Base-by-base conservation (phyloP, 2,329 filamentous ascomycete genomes). In the Clarireedia monteithiana region DNA sequence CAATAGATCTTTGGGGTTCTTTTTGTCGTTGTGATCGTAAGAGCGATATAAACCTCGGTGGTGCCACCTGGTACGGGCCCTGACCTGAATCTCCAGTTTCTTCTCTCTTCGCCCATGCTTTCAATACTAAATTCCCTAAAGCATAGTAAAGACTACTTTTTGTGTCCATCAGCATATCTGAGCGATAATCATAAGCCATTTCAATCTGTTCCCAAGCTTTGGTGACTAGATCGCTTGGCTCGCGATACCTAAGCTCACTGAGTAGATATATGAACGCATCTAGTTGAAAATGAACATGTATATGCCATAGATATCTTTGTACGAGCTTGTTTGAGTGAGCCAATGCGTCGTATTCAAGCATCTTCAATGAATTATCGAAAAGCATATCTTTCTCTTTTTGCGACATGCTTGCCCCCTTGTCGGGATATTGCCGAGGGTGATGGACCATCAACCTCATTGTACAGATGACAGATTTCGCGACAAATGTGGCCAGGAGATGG, bases 241-340 rank as follows among this genome's bases (percentile, higher is more conserved):
- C 58, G n/a, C 67, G 60, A 42, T 65, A 50, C 6, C 65, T 59
- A n/a, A 73, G 64, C 26, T 71, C 68, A 39, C 66, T 66, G 17
- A 72, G 58, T 4, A 72, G 47, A 42, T 69, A 69, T 30, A 72
- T 70, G 50, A 70, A 69, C 12, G 68, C 63, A 54, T 69, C 66
- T 9, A 70, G 62, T 56, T 70, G 66, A 53, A 71, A 72, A 53
- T 71, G 67, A 3, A 63, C 60, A 20, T 64, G 62, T 26, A 67
- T 63, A 50, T 71, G 68, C 70, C 71, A 73, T 5, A 65, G 56
- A 50, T 64, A 72, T 20, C 64, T 63, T 47, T 66, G 63, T 4
- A 69, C 55, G 3, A 57, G 56, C 39, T 65, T 60, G 14, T 66
- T 63, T 1, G 64, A 64, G 48, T 69, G 64, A 14, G 65, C 65